These are phyloP conservation scores for Leccinum pallidistipes DNA, from an alignment of 1,284 basidiomycete species.

Conservation along the genomic window DNA sequence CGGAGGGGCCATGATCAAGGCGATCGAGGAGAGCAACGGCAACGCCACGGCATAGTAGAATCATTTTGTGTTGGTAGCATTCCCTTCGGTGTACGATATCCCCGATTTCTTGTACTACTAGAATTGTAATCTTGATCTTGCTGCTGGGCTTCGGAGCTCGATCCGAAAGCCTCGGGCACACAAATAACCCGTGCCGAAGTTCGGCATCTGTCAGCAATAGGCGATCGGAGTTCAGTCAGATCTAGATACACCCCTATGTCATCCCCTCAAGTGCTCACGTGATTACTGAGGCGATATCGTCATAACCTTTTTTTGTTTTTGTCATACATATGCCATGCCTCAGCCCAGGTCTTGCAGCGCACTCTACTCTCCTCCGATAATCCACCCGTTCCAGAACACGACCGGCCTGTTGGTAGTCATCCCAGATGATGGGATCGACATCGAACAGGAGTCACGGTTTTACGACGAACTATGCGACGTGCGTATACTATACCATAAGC, in stretches of 20 bases:
- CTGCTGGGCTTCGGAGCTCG: not conserved
- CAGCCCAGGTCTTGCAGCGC: not conserved
- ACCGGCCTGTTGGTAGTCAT: conserved; percentile 29
- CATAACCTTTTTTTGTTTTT: not conserved
- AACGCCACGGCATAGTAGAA: conserved; percentile 3
- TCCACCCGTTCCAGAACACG: conserved; percentile 27
- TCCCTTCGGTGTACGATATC: not conserved
- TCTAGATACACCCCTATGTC: not conserved
- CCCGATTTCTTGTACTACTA: not conserved
- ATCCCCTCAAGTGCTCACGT: conserved; percentile 4
- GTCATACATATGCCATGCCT: conserved; percentile 13
- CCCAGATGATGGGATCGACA: conserved; percentile 39
- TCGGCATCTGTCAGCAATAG: not conserved
- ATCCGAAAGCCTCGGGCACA: not conserved
- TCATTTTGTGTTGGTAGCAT: not conserved
- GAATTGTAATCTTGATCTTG: not conserved
- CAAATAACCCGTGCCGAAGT: not conserved
- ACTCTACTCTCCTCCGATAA: conserved; percentile 4
- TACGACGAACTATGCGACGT: conserved; percentile 50
- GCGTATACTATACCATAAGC: not conserved
- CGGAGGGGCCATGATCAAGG: conserved; percentile 91
- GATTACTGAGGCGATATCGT: not conserved
- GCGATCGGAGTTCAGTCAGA: not conserved
- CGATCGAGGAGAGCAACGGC: conserved; percentile 63
- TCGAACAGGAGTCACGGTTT: conserved; percentile 48